Conservation (phyloP, 2,329 filamentous ascomycete genomes). For the Lasiodiplodia sp. region DNA sequence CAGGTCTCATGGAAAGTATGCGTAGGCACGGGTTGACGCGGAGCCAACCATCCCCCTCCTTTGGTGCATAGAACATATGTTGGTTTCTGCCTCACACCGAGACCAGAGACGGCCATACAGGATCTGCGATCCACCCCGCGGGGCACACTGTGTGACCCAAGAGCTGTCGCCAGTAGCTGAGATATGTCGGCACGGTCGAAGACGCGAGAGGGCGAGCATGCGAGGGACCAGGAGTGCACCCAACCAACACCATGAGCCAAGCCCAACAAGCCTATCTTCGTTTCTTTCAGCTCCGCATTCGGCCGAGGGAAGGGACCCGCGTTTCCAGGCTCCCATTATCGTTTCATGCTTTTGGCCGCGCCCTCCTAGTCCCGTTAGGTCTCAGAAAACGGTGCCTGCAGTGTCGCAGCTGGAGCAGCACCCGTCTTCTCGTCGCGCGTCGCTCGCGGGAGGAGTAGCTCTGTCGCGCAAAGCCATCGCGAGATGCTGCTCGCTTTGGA, state of each 20-base stretch:
- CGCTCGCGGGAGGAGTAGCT: not conserved
- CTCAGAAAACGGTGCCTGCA: not conserved
- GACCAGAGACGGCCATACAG: constrained; percentile 9
- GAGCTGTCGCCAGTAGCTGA: constrained; percentile 7
- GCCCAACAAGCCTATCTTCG: not conserved
- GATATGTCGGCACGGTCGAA: constrained; percentile 8
- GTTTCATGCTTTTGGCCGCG: not conserved
- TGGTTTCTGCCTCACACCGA: constrained; percentile 18
- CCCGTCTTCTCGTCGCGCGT: not conserved
- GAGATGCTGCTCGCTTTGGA: not conserved
- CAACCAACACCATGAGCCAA: not conserved
- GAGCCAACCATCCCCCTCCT: constrained; percentile 5
- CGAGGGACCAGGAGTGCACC: constrained; percentile 1
- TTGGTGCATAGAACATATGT: not conserved
- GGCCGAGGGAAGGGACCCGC: constrained; percentile 15
- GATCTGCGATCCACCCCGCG: constrained; percentile 1
- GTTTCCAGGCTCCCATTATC: constrained; percentile 15
- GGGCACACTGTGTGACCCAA: not conserved
- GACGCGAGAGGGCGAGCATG: constrained; percentile 16
- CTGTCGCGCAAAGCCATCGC: constrained; percentile 4
- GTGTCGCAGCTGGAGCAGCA: not conserved
- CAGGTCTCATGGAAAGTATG: constrained; percentile 8
- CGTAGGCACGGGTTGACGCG: constrained; percentile 14
- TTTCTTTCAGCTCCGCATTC: constrained; percentile 1
- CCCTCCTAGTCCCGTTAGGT: not conserved